Evolutionary conservation across 192 early-diverging fungal genomes (phyloP), one percentile per base, ranked within the genome.

Genomic region (Umbelopsis vinacea): DNA sequence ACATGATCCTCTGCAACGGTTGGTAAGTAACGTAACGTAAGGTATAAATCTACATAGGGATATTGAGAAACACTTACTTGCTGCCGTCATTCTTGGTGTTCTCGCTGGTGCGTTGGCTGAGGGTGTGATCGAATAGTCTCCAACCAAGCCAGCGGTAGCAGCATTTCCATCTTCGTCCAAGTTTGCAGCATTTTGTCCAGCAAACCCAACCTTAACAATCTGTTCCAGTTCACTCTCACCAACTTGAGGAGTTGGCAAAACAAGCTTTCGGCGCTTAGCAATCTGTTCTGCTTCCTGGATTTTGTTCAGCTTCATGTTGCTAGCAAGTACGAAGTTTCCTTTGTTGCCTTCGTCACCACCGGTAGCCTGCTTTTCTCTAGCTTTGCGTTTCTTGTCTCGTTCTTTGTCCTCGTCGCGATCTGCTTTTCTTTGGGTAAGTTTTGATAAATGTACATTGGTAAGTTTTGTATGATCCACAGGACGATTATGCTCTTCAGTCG

Each of bases 231-330:
- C 97, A 8, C 82, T 81, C 69, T 97, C 95, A 48, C 89, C 87
- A 9, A 99, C 92, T 83, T 97, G 96, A 24, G 97, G 97, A 0
- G 92, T 79, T 12, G 97, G 97, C 35, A 99, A 85, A 38, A 90
- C 82, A 37, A 99, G 77, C 73, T 87, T 90, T 52, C 87, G 86
- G 52, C 97, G 88, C 66, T 92, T 92, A 21, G 87, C 79, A 63
- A 86, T 81, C 78, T 91, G 88, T 47, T 92, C 92, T 0, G 87
- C 90, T 48, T 92, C 93, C 48, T 92, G 84, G 35, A 90, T 76
- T 37, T 88, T 83, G 46, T 78, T 71, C 24, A 86, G 70, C 55
- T 85, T 80, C 38, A 79, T 81, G 24, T 82, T 74, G 11, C 77
- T 82, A 14, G 88, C 83, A 19, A 87, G 83, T 0, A 94, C 87